Base-by-base conservation (phyloP, 306 rosid genomes). In the Quercus ilex region DNA sequence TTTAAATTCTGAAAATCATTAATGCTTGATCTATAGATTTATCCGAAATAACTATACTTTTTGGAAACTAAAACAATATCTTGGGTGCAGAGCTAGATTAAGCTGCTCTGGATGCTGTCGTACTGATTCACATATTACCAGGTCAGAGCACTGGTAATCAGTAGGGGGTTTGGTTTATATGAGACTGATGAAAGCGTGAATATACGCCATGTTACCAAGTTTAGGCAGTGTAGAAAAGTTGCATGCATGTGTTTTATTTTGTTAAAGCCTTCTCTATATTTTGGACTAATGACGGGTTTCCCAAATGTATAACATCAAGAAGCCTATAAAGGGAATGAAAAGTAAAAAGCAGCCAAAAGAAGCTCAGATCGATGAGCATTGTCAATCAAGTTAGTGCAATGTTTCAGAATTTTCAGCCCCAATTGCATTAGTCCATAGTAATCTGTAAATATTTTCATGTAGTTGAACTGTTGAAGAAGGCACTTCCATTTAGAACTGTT, bases 101-200 rank as follows among this genome's bases (percentile, higher is more conserved):
- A 78, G 99, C 99, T 60, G 96, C 98, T 46, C 88, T 96, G 72
- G 99, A 93, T 82, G 99, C 99, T 80, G 93, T 82, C 60, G 94
- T 93, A 28, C 93, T 96, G 5, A 70, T 93, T 88, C 99, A 82
- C 86, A 90, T 96, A 74, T 58, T 25, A 21, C 17, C 64, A 21
- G 21, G 14, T 58, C 30, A 7, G 64, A 8, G 12, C 53, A 49
- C 53, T 11, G 46, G 46, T 2, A 38, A 38, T 38, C 46, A 38
- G 46, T 2, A 38, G n/a, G 46, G 46, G 46, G 10, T 38, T 38
- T 38, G 46, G 11, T 38, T 38, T 38, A 11, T 11, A 38, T 38
- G 46, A 38, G 8, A 38, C 46, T 38, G 46, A 38, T 38, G 46
- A 38, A 38, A 38, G 3, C 46, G 46, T 38, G 46, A 38, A 38